Evolutionary conservation across 495 filamentous ascomycete genomes (phyloP), one percentile per base, ranked within the genome.

Genomic region (Aeminium ludgeri): DNA sequence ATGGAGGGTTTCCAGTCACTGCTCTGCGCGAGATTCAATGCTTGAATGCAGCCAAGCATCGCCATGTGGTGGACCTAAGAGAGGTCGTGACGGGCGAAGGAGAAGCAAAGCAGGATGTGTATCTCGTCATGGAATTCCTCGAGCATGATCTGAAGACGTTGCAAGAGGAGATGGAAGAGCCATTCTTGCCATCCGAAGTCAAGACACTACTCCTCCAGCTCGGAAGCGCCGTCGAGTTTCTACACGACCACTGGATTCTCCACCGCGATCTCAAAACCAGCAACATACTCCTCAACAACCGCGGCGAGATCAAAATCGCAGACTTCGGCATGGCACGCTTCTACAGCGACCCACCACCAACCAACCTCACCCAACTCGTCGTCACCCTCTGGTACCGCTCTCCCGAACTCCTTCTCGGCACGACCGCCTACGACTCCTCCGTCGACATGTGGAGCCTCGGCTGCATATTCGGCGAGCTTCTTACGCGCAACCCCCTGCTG

Each of bases 321-420:
- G 89, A 97, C 60, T 97, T 97, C 52, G 89, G 89, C 57, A 93
- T 97, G 81, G 87, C 89, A 3, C 74, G 89, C 19, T 86, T 86
- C 65, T 80, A 78, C 45, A 81, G 81, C 12, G 80, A 89, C 20
- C 48, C 41, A 27, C 84, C 83, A 11, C 73, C 78, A 5, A 73
- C 76, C 0, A 82, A 87, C 34, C 68, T 96, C 38, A 95, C 89
- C 7, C 81, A 89, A 58, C 74, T 96, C 15, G 87, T 97, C 45
- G 89, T 96, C 15, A 97, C 89, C 4, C 75, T 97, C 6, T 97
- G 89, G 89, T 97, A 97, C 59, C 80, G 89, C 20, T 69, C 84
- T 0, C 89, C 89, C 0, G 89, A 96, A 57, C 68, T 97, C 13
- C 72, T 97, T 4, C 70, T 97, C 10, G 89, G 89, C 19, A 69